Evolutionary conservation across 768 basidiomycete species (phyloP), one percentile per base, ranked within the genome.

Genomic region (Mycena vulgaris): DNA sequence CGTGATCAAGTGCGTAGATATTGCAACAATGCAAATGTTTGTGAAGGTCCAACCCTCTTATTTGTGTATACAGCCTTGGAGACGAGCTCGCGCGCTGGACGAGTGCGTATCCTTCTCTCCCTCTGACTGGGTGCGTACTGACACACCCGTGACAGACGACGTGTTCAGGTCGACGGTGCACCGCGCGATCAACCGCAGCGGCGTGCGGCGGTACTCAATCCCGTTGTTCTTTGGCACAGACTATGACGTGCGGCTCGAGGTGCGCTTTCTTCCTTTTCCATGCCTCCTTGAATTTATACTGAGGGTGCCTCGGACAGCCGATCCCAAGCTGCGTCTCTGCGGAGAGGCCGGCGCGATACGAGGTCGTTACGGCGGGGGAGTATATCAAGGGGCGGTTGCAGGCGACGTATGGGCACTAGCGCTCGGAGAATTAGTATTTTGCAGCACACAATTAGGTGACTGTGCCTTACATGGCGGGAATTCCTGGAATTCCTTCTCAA

Each of bases 191-290:
- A 96, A 96, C 73, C 85, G 89, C 48, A 90, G 89, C 27, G 93
- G 93, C 5, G 81, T 85, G 31, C 82, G 84, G 23, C 87, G 96
- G 28, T 96, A 94, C 79, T 95, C 94, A 0, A 93, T 96, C 25
- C 95, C 96, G 0, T 83, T 96, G 30, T 97, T 98, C 83, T 96
- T 96, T 71, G 95, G 96, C 3, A 92, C 91, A 16, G 94, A 97
- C 77, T 95, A 96, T 76, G 88, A 96, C 70, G 93, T 96, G 6
- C 83, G 82, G 62, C 84, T 97, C 2, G 91, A 94, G 87, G 94
- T 94, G 65, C 56, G 45, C 16, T 55, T 16, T 19, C 21, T 58
- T 16, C 11, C 39, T 27, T 13, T 35, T 53, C 9, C 6, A 55
- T 33, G 9, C 19, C 27, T 17, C n/a, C n/a, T n/a, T 27, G 28